Base-by-base conservation (phyloP, 1,284 basidiomycete species). In the Ganoderma resinaceum region DNA sequence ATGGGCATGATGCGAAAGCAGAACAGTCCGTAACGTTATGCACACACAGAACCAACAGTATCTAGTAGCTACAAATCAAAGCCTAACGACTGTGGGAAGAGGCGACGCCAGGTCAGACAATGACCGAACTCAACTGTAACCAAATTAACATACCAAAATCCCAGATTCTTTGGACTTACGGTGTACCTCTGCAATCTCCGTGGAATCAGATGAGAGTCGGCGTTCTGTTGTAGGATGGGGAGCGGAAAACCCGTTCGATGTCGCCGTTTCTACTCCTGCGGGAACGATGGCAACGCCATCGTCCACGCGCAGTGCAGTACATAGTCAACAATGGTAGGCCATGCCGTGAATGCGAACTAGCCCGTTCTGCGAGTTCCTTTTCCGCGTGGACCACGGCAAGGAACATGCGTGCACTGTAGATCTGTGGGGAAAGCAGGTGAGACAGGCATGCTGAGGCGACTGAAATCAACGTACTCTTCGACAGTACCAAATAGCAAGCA, bases 321-420 rank as follows among this genome's bases (percentile, higher is more conserved):
- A n/a, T n/a, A 26, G 63, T 63, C 6, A 71, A 49, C 6, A 71
- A 52, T 31, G 65, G 67, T 29, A 59, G 20, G 59, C 40, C 1
- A 63, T 37, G n/a, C 35, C 31, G 26, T 53, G 29, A 16, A 35
- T 33, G 29, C 6, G 29, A 20, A n/a, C 38, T 46, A 11, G 66
- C 58, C 6, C 58, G 70, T 14, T 35, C 61, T 2, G 63, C 52
- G 1, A 71, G 70, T 37, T 53, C 63, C 46, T 67, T 64, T 38
- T 71, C 70, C 16, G 67, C 63, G 23, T 69, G 67, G 14, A 71
- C 16, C 2, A 71, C 63, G 20, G 65, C 70, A 2, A 71, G 63
- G 11, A 71, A 66, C 70, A 71, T 16, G 63, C 67, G 46, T 69
- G 68, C n/a, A 71, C 70, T 71, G 20, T 58, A 37, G 12, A 37